Percentiles rank a stretch among this genome's conserved stretches.
phyloP scores from a whole-genome alignment of 176 grass and related monocot species.

The Eleusine indica region DNA sequence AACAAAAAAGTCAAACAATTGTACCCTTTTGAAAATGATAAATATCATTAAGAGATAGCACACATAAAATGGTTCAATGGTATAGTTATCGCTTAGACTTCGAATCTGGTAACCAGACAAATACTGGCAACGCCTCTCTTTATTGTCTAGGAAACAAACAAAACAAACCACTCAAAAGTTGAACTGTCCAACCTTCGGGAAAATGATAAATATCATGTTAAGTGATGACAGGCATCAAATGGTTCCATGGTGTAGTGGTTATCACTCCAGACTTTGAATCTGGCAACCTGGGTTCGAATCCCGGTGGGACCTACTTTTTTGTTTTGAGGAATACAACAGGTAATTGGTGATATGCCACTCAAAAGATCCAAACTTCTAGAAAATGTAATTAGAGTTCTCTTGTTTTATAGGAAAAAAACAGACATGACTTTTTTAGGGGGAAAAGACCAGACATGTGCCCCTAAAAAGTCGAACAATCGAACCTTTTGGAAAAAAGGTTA shows the following conservation, averaged over 20 bases:
- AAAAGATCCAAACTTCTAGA: background rate
- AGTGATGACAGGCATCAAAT: background rate
- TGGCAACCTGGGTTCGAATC: conserved; percentile 93
- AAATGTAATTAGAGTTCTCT: too few species aligned
- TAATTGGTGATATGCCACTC: background rate
- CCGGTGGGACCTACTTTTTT: conserved; percentile 58
- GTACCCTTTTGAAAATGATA: too few species aligned
- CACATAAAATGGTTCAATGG: conserved; percentile 53
- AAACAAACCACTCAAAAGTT: conserved; percentile 26
- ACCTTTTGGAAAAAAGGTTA: background rate
- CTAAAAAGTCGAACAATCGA: too few species aligned
- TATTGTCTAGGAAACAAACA: background rate
- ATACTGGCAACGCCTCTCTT: conserved; percentile 36
- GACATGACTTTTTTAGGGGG: too few species aligned
- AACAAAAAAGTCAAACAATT: background rate
- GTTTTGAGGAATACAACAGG: too few species aligned
- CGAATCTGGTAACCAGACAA: conserved; percentile 73
- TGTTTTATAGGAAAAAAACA: too few species aligned
- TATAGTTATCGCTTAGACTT: conserved; percentile 81
- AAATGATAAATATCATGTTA: too few species aligned
- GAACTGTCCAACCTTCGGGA: too few species aligned
- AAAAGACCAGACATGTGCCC: too few species aligned
- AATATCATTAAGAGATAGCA: background rate
- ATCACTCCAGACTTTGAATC: conserved; percentile 98
- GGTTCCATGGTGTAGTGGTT: conserved; percentile 92